Percentiles rank a stretch among this genome's conserved stretches.
Evolutionary conservation across 305 asterid genomes (phyloP).

Genomic region (Solanum hybrid): DNA sequence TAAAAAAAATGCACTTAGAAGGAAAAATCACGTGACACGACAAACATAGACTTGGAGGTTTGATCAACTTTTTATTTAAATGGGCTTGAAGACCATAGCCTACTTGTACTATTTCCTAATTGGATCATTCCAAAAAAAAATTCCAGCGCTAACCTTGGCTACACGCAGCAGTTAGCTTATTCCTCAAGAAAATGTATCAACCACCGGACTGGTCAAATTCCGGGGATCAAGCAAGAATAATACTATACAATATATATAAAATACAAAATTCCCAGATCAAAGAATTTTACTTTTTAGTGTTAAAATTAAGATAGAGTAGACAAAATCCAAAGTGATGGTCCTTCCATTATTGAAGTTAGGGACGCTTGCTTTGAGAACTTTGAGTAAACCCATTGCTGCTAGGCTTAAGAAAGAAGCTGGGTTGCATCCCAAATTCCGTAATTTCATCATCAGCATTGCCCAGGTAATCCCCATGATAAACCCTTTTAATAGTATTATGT

Average conservation of each 20-base stretch:
- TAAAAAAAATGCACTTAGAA: background rate
- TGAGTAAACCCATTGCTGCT: constrained; percentile 22
- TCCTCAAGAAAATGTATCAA: background rate
- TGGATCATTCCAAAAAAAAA: background rate
- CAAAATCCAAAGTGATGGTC: background rate
- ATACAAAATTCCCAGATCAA: background rate
- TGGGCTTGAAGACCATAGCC: no score
- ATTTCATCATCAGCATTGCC: constrained; percentile 56
- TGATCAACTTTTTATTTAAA: no score
- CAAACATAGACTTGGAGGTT: no score
- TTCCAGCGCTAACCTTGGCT: background rate
- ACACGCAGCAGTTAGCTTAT: background rate
- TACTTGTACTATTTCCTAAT: background rate
- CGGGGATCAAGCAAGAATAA: background rate
- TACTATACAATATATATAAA: background rate
- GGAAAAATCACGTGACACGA: background rate
- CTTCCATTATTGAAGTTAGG: constrained; percentile 22
- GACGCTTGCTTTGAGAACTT: constrained; percentile 22
- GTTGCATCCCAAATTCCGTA: constrained; percentile 61
- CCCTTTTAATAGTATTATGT: background rate
- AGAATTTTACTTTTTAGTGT: background rate
- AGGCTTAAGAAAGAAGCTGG: constrained; percentile 48
- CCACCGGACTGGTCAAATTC: background rate
- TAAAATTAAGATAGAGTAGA: background rate
- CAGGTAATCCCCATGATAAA: constrained; percentile 34